Evolutionary conservation across 768 basidiomycete species (phyloP).

Genomic region (Termitomyces bulborhizus): DNA sequence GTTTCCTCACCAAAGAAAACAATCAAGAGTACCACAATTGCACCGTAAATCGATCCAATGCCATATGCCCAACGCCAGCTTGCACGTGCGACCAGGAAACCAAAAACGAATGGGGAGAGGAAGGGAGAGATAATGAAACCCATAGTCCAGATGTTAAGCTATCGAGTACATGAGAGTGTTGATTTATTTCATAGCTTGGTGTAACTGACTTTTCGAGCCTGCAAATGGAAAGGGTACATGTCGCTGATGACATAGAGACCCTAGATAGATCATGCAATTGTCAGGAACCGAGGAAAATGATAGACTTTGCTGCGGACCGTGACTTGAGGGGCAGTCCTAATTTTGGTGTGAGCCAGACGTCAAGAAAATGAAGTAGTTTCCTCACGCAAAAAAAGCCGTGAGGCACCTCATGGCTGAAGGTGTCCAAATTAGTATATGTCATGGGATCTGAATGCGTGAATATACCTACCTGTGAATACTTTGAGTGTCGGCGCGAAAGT

Average conservation of each 20-base stretch:
- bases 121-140: conserved; percentile 58
- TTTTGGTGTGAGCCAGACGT: neutral
- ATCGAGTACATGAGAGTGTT: neutral
- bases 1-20: conserved; percentile 50
- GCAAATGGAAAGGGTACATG: conserved; percentile 63
- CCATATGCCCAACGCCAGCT: conserved; percentile 64
- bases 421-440: neutral
- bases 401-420: conserved; percentile 51
- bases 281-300: neutral
- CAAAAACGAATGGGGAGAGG: conserved; percentile 58
- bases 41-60: conserved; percentile 53
- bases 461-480: conserved; percentile 39
- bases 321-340: conserved; percentile 40
- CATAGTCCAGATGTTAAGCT: conserved; percentile 55
- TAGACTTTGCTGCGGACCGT: conserved; percentile 31
- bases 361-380: neutral
- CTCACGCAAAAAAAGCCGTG: conserved; percentile 50
- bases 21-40: conserved; percentile 37
- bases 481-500: conserved; percentile 49
- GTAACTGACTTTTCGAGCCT: conserved; percentile 50
- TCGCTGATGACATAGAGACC: conserved; percentile 58
- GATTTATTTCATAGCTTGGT: conserved; percentile 11
- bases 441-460: neutral
- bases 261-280: conserved; percentile 18
- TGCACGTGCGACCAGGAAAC: conserved; percentile 56